Evolutionary conservation across 805 yeast species (phyloP), one percentile per base, ranked within the genome.

Genomic region (Starmerella scarabaei): DNA sequence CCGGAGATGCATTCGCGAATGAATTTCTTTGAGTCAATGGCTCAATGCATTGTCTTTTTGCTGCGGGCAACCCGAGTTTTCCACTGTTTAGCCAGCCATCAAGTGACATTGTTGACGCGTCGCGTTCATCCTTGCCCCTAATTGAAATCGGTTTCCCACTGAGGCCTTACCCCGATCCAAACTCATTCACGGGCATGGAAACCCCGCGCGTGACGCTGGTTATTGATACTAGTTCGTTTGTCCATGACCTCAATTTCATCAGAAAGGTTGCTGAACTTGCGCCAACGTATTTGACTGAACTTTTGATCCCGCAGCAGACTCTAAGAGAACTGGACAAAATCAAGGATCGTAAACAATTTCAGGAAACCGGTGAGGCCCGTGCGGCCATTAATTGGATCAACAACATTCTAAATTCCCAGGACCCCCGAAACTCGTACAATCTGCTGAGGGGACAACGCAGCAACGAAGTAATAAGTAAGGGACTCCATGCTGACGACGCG

Each of bases 301-400:
- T 47, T 6, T 30, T 47, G 21, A 20, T 47, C 9, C 49, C 50
- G 9, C 41, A 31, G 19, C 36, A 40, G 17, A 21, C 37, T 4
- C 16, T 47, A 4, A 4, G 7, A 8, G 50, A 47, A 37, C 46
- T 47, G 12, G 50, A 47, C 42, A 35, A 42, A 11, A 41, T 44
- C 26, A 47, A 47, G 28, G 48, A 47, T 37, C 35, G 41, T 23
- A 27, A 36, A 16, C 17, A 19, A 20, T 2, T 26, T 6, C 1
- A 21, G 6, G 16, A 21, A n/a, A 19, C 28, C 4, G 48, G 38
- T 3, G 3, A 5, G 14, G 45, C 49, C 16, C 48, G 50, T 17
- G 26, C 9, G 14, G 49, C 46, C 23, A 45, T 47, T 30, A 37
- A 39, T 21, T 47, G 50, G 50, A 36, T 45, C 17, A 33, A 30